Percentiles rank a stretch among this genome's conserved stretches.
Conservation (phyloP, 164 flowering plant species). For the Nelumbo lutea region DNA sequence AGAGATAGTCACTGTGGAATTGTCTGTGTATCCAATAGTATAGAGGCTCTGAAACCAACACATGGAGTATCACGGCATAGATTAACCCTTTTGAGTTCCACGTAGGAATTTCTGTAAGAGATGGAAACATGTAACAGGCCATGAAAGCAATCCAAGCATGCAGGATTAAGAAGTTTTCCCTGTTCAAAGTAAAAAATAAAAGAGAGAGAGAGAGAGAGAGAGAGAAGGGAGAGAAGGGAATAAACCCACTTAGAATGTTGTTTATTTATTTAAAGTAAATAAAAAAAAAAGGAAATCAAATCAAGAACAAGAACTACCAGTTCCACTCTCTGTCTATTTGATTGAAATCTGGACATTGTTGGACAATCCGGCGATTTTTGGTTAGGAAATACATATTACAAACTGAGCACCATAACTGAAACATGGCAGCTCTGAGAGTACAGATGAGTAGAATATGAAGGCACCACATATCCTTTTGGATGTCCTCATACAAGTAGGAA, state of each 20-base stretch:
- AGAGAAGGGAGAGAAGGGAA: background rate
- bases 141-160: constrained; percentile 53
- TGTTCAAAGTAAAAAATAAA: constrained; percentile 17
- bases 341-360: constrained; percentile 55
- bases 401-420: constrained; percentile 50
- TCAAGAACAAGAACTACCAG: constrained; percentile 38
- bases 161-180: constrained; percentile 82
- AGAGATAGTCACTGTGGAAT: constrained; percentile 42
- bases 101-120: constrained; percentile 39
- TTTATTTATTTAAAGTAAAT: too few relatives aligned
- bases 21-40: constrained; percentile 60
- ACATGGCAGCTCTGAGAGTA: constrained; percentile 38
- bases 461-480: constrained; percentile 34
- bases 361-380: constrained; percentile 38
- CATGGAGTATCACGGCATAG: constrained; percentile 44
- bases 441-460: constrained; percentile 54
- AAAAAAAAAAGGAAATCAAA: background rate
- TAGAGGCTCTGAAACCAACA: constrained; percentile 69
- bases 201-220: background rate
- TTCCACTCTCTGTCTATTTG: constrained; percentile 85
- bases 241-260: background rate
- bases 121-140: constrained; percentile 40
- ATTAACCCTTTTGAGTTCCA: constrained; percentile 54
- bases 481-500: constrained; percentile 26
- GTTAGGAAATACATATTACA: constrained; percentile 52